Percentiles rank a stretch among this genome's conserved stretches.
Evolutionary conservation across 73 alveolate genomes (phyloP).

Genomic region (Paramecium sexaurelia): DNA sequence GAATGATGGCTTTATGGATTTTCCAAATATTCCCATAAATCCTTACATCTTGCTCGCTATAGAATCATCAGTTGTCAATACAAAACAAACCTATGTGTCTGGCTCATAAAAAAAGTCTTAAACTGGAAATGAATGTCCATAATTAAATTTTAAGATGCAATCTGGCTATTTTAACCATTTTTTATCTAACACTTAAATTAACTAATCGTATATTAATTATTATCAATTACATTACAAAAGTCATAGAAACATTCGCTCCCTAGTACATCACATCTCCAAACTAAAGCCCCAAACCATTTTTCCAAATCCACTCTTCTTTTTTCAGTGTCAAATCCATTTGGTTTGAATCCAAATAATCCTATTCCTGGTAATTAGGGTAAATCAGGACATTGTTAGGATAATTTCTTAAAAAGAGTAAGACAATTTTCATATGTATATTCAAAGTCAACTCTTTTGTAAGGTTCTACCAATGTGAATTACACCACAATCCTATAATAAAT

Average conservation of each 20-base stretch:
- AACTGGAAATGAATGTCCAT: neutral
- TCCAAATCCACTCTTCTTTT: too few relatives aligned
- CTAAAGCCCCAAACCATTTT: too few relatives aligned
- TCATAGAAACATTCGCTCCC: too few relatives aligned
- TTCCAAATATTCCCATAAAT: neutral
- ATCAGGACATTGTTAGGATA: neutral
- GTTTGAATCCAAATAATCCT: neutral
- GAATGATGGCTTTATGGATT: neutral
- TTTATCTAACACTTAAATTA: neutral
- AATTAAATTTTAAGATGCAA: neutral
- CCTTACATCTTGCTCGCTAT: neutral
- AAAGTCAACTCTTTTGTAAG: neutral
- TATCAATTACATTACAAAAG: neutral
- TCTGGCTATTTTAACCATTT: neutral
- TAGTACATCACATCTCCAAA: too few relatives aligned
- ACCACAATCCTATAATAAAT: neutral
- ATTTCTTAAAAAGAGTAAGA: neutral
- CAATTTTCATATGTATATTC: slow-evolving; percentile 9
- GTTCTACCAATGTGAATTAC: too few relatives aligned
- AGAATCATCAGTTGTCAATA: neutral
- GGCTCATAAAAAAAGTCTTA: neutral
- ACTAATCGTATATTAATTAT: neutral
- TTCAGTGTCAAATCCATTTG: neutral
- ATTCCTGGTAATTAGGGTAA: neutral
- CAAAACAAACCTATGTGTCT: neutral